Evolutionary conservation across 495 filamentous ascomycete genomes (phyloP).

Genomic region (Aspergillus indologenus): DNA sequence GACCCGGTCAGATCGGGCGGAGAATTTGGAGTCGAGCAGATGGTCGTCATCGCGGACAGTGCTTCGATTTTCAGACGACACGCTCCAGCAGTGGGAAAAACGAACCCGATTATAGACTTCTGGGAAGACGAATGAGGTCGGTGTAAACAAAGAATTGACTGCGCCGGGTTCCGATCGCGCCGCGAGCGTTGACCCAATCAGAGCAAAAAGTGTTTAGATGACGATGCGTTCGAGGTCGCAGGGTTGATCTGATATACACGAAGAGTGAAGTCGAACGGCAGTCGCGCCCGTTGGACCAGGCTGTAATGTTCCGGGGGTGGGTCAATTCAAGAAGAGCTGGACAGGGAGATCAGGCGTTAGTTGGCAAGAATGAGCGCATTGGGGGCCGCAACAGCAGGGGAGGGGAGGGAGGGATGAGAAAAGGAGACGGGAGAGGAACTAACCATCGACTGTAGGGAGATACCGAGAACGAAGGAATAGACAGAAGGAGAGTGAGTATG

Average conservation of each 20-base stretch:
- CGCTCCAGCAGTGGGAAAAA: not conserved
- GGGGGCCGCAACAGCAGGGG: conserved; percentile 16
- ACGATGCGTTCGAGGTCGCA: conserved; percentile 2
- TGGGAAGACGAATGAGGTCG: not conserved
- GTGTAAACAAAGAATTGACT: not conserved
- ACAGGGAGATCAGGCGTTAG: conserved; percentile 25
- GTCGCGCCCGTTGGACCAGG: too few relatives aligned
- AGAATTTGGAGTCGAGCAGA: conserved; percentile 62
- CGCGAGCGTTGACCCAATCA: conserved; percentile 12
- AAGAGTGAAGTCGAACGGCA: not conserved
- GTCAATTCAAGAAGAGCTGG: not conserved
- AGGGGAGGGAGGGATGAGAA: conserved; percentile 11
- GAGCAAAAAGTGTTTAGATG: conserved; percentile 12
- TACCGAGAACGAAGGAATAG: conserved; percentile 6
- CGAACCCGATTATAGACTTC: not conserved
- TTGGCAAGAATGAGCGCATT: conserved; percentile 19
- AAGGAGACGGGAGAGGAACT: conserved; percentile 11
- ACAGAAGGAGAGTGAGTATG: conserved; percentile 3
- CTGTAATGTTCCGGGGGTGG: conserved; percentile 6
- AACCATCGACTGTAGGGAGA: not conserved
- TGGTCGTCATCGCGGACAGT: conserved; percentile 50
- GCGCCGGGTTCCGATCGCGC: conserved; percentile 14
- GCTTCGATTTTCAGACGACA: too few relatives aligned
- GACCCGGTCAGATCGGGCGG: conserved; percentile 81
- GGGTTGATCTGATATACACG: conserved; percentile 15